These are phyloP conservation scores for Stemphylium beticola DNA, from an alignment of 2,329 filamentous ascomycete genomes.

Conservation along the genomic window DNA sequence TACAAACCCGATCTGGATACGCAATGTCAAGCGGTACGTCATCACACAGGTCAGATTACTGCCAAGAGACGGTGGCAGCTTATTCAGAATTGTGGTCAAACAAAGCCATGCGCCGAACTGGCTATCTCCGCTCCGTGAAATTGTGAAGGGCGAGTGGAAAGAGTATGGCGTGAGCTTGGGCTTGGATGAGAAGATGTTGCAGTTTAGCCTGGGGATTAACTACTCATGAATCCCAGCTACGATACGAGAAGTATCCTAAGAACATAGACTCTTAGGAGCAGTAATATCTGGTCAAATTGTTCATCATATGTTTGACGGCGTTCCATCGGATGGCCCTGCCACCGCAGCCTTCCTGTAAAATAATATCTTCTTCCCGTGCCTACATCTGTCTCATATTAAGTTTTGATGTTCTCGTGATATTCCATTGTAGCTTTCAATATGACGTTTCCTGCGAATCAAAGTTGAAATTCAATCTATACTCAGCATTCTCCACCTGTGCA, in stretches of 20 bases:
- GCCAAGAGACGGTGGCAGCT: rapidly evolving
- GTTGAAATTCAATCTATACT: no score
- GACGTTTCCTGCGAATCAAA: no score
- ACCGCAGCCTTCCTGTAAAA: no score
- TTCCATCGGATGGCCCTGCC: no score
- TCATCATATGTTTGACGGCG: no score
- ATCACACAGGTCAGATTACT: conserved; percentile 3
- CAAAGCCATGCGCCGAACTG: not conserved
- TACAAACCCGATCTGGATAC: not conserved
- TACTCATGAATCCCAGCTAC: not conserved
- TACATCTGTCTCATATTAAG: no score
- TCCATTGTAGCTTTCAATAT: no score
- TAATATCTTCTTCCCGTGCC: no score
- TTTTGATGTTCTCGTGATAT: no score
- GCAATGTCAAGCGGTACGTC: not conserved
- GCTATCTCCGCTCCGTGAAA: not conserved
- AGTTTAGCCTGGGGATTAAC: not conserved
- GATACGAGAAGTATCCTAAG: not conserved
- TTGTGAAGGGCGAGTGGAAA: not conserved
- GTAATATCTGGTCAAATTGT: no score
- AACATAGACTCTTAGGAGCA: not conserved
- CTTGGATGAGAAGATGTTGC: not conserved
- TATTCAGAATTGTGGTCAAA: not conserved
- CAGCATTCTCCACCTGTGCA: no score
- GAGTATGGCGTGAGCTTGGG: not conserved